Percentiles rank a stretch among this genome's conserved stretches.
phyloP scores from a whole-genome alignment of 306 rosid species.

The Glycine soja region DNA sequence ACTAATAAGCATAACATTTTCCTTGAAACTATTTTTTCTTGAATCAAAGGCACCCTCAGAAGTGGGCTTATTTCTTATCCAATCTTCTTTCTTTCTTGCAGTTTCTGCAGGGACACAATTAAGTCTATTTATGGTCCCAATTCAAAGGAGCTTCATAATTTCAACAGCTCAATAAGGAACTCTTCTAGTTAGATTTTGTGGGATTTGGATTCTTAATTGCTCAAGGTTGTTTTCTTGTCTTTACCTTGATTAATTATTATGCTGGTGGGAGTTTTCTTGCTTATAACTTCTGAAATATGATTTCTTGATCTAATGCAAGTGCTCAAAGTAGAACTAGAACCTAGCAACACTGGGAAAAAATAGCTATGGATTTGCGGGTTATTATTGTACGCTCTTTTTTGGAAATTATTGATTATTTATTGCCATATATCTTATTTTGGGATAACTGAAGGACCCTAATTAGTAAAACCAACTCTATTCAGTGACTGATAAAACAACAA shows the following conservation, averaged over 20 bases:
- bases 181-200: constrained; percentile 44
- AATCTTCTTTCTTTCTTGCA: constrained; percentile 50
- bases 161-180: constrained; percentile 58
- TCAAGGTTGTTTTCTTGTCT: constrained; percentile 42
- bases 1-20: not conserved
- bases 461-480: constrained; percentile 25
- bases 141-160: constrained; percentile 75
- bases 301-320: not conserved
- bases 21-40: constrained; percentile 34
- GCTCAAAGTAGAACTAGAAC: too few relatives aligned
- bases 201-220: not conserved
- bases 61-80: constrained; percentile 39
- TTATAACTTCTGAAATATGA: not conserved
- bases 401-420: not conserved
- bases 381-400: not conserved
- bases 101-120: constrained; percentile 84
- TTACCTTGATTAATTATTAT: constrained; percentile 11
- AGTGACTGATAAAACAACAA: constrained; percentile 6
- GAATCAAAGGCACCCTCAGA: not conserved
- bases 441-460: not conserved
- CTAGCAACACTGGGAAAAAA: not conserved
- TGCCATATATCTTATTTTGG: constrained; percentile 1
- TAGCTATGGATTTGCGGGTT: not conserved
- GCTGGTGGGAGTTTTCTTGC: not conserved
- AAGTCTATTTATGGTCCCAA: constrained; percentile 75